A percentile compares a stretch with the other conserved stretches of the same genome.
Conservation (phyloP, 345 rosid species). For the Xanthoceras sorbifolium region DNA sequence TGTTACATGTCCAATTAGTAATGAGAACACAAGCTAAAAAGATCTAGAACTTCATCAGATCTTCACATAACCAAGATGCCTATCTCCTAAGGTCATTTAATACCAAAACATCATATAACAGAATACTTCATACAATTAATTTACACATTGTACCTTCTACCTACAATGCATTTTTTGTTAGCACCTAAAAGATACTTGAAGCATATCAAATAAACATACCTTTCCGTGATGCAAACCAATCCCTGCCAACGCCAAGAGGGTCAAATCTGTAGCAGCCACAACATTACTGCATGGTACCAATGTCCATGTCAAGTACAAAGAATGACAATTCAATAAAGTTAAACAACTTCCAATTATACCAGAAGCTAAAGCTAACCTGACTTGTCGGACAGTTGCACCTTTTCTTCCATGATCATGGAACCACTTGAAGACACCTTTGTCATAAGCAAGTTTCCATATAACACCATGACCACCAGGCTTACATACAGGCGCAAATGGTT, state of each 20-base stretch:
- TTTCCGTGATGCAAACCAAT: conserved; percentile 73
- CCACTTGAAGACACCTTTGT: conserved; percentile 88
- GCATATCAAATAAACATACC: conserved; percentile 41
- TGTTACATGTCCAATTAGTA: conserved; percentile 38
- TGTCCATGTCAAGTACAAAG: conserved; percentile 21
- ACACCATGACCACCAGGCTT: conserved; percentile 99
- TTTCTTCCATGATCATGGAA: conserved; percentile 77
- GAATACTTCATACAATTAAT: background rate
- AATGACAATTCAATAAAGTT: background rate
- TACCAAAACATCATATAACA: background rate
- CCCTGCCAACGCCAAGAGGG: conserved; percentile 88
- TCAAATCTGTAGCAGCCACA: conserved; percentile 91
- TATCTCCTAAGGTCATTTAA: background rate
- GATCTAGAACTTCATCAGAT: conserved; percentile 13
- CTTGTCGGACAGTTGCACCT: conserved; percentile 94
- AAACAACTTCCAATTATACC: background rate
- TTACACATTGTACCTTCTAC: background rate
- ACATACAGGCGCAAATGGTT: conserved; percentile 79
- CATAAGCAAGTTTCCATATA: conserved; percentile 94
- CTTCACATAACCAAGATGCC: background rate
- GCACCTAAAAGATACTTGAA: background rate
- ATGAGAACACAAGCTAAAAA: conserved; percentile 2
- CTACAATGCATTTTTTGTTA: background rate
- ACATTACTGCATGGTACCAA: conserved; percentile 70
- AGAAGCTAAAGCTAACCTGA: conserved; percentile 59